Evolutionary conservation across 495 filamentous ascomycete genomes (phyloP), one percentile per base, ranked within the genome.

Genomic region (Lentithecium fluviatile): DNA sequence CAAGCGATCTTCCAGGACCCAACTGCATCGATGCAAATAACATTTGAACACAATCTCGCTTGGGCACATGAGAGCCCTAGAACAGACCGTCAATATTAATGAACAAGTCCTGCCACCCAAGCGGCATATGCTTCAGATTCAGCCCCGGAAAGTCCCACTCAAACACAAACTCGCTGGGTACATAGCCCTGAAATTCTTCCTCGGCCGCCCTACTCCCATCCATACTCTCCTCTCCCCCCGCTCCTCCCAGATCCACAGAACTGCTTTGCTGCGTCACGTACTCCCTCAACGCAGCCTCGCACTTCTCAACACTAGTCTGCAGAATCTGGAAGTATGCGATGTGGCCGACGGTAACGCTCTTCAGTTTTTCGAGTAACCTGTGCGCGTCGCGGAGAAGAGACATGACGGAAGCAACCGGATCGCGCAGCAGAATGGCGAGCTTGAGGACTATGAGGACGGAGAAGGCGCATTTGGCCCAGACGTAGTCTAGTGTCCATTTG

Each of bases 381-480:
- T 76, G 77, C 0, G 76, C 78, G 34, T 80, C 73, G 5, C 71
- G 65, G 0, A 82, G 67, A 0, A 80, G 69, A 17, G 76, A 68
- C 24, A 74, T 65, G 43, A 78, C 68, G 24, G 76, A 70, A 21
- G 73, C 69, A 3, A 72, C 69, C 23, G 57, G 46, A 13, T 79
- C 77, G 1, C 78, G 76, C 0, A 81, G 69, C 5, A 81, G 76
- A 12, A 76, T 74, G 0, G 79, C 76, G 5, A 82, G 68, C 58
- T 80, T 80, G 10, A 81, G 74, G 0, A 82, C 73, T 1, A 82
- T 69, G 0, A 82, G 68, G 48, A 80, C 79, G 20, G 76, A 79
- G 62, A 81, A 82, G 1, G 79, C 78, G 48, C 78, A 79, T 65
- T 82, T 82, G 1, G 80, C 80, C 78, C 78, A 80, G 23, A 82